Conservation (phyloP, 257 asterid species). For the Solanum bukasovii region DNA sequence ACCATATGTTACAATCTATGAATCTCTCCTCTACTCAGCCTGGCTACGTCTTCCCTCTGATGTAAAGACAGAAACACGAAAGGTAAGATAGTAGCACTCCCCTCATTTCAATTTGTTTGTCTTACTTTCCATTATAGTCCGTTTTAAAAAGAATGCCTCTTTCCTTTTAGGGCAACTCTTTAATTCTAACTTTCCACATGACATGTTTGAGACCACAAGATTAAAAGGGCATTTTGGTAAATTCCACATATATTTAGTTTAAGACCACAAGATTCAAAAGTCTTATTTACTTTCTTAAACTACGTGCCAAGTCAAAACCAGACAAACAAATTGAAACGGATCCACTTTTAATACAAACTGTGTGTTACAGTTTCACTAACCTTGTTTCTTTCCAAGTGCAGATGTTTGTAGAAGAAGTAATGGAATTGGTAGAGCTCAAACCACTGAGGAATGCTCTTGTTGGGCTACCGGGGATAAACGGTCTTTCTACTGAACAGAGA, state of each 20-base stretch:
- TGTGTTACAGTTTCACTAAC: not conserved
- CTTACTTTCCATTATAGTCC: not conserved
- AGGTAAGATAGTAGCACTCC: constrained; percentile 27
- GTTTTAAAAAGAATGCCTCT: not conserved
- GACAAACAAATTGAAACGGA: not conserved
- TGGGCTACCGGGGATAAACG: constrained; percentile 79
- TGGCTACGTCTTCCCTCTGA: constrained; percentile 88
- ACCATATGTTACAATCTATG: constrained; percentile 73
- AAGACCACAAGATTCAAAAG: not conserved
- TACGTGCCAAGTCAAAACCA: not conserved
- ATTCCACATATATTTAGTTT: no score
- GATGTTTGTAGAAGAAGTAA: constrained; percentile 90
- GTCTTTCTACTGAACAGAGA: constrained; percentile 82
- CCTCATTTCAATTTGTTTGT: not conserved
- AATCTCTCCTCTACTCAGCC: constrained; percentile 79
- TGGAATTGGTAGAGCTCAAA: constrained; percentile 74
- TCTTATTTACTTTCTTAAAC: not conserved
- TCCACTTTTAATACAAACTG: not conserved
- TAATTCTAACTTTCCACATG: not conserved
- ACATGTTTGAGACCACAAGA: not conserved
- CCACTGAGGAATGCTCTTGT: constrained; percentile 62
- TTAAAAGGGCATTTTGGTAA: not conserved
- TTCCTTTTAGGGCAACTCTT: not conserved
- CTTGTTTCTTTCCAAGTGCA: constrained; percentile 1
- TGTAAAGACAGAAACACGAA: constrained; percentile 52